A percentile compares a stretch with the other conserved stretches of the same genome.
phyloP scores from a whole-genome alignment of 2,329 filamentous ascomycete genomes.

The Penicillium sp. region DNA sequence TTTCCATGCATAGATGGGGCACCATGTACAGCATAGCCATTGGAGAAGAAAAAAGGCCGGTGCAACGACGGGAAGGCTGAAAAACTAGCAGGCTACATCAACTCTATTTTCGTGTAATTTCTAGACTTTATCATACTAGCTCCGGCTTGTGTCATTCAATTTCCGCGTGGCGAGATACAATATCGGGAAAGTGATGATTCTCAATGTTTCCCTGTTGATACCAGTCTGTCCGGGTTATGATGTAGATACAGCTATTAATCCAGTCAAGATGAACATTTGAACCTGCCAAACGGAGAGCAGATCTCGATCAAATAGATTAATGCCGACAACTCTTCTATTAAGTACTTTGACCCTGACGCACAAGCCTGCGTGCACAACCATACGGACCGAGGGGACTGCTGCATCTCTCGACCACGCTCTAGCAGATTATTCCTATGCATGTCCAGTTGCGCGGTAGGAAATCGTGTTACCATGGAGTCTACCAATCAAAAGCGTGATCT shows the following conservation, averaged over 20 bases:
- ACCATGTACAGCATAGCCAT: not conserved
- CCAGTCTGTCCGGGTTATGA: too few relatives aligned
- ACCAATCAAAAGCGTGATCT: slow-evolving; percentile 12
- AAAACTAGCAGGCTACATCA: slow-evolving; percentile 22
- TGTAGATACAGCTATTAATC: not conserved
- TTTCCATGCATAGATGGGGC: slow-evolving; percentile 8
- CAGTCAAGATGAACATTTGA: not conserved
- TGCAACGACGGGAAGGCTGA: slow-evolving; percentile 8
- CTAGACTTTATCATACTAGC: not conserved
- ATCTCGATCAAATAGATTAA: not conserved
- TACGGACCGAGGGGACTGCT: slow-evolving; percentile 22
- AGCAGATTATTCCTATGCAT: slow-evolving; percentile 19
- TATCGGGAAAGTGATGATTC: too few relatives aligned
- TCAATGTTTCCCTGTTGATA: not conserved
- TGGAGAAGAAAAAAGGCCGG: not conserved
- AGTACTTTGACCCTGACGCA: slow-evolving; percentile 5
- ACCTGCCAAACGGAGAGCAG: not conserved
- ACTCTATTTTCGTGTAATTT: slow-evolving; percentile 25
- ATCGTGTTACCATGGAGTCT: slow-evolving; percentile 22
- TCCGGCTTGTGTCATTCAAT: not conserved
- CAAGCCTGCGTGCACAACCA: slow-evolving; percentile 16
- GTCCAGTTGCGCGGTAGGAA: slow-evolving; percentile 19
- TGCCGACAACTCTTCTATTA: not conserved
- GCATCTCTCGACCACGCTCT: slow-evolving; percentile 15
- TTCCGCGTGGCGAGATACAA: slow-evolving; percentile 5